Conservation (phyloP, 139 green algal genomes). For the Chlorella sp. region DNA sequence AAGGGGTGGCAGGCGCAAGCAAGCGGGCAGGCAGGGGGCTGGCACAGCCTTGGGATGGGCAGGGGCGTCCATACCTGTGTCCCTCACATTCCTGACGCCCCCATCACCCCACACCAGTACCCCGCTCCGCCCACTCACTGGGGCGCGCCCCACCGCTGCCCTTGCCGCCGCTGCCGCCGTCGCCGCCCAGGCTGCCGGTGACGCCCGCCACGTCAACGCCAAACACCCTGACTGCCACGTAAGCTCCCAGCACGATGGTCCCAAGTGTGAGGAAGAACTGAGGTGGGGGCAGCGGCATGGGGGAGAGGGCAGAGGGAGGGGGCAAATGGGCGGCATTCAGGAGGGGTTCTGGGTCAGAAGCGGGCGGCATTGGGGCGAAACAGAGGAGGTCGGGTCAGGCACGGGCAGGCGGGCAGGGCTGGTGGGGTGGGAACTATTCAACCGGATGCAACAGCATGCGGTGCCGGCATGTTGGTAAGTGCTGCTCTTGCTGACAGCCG, state of each 20-base stretch:
- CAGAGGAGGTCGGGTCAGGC: background rate
- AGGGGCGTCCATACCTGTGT: too few relatives aligned
- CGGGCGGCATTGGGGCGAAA: background rate
- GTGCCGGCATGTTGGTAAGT: background rate
- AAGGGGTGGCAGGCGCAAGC: too few relatives aligned
- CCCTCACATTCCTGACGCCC: too few relatives aligned
- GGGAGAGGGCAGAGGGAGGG: background rate
- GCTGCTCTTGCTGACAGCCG: background rate
- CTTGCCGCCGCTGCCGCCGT: background rate
- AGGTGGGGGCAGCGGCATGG: background rate
- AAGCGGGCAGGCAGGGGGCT: background rate
- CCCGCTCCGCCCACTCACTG: background rate
- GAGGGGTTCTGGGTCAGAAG: background rate
- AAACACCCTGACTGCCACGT: constrained; percentile 46
- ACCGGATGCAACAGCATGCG: background rate
- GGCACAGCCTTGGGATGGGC: too few relatives aligned
- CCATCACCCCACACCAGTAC: background rate
- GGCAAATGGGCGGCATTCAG: background rate
- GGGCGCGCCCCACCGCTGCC: background rate
- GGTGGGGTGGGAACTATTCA: too few relatives aligned
- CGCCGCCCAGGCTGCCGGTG: background rate
- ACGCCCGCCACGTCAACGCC: constrained; percentile 40
- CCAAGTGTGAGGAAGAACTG: constrained; percentile 57
- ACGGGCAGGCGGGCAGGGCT: too few relatives aligned
- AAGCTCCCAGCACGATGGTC: constrained; percentile 52